Percentiles rank a stretch among this genome's conserved stretches.
Evolutionary conservation across 2,329 filamentous ascomycete genomes (phyloP).

Genomic region (Alternaria panax): DNA sequence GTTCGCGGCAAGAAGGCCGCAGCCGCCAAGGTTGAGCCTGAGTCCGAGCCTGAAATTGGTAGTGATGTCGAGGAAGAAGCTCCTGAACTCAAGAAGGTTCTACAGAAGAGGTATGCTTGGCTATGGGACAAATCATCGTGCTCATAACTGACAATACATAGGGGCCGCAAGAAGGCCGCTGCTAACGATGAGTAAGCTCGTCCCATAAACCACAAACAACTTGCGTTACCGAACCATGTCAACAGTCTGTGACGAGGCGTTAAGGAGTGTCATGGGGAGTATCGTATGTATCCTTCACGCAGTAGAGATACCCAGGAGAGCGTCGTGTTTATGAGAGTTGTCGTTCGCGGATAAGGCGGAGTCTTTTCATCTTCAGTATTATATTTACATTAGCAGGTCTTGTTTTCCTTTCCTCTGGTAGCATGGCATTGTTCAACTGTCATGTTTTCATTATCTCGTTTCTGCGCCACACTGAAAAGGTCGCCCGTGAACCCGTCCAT

Average conservation of each 20-base stretch:
- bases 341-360: neutral
- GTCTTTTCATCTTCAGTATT: neutral
- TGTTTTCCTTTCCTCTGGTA: neutral
- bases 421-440: neutral
- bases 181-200: constrained; percentile 25
- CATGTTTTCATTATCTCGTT: neutral
- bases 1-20: constrained; percentile 40
- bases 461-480: neutral
- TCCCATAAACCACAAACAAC: neutral
- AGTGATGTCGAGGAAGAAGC: constrained; percentile 13
- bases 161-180: constrained; percentile 35
- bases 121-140: too few species aligned
- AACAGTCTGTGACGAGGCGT: constrained; percentile 8
- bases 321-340: neutral
- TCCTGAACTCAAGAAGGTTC: constrained; percentile 22
- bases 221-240: neutral
- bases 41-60: constrained; percentile 17
- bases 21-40: constrained; percentile 19
- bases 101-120: constrained; percentile 39
- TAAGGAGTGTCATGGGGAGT: neutral
- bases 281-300: constrained; percentile 1
- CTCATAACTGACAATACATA: constrained; percentile 17
- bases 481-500: neutral
- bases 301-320: constrained; percentile 7
- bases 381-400: neutral